Evolutionary conservation across 1,284 basidiomycete genomes (phyloP), one percentile per base, ranked within the genome.

Genomic region (Pholiota adiposa): DNA sequence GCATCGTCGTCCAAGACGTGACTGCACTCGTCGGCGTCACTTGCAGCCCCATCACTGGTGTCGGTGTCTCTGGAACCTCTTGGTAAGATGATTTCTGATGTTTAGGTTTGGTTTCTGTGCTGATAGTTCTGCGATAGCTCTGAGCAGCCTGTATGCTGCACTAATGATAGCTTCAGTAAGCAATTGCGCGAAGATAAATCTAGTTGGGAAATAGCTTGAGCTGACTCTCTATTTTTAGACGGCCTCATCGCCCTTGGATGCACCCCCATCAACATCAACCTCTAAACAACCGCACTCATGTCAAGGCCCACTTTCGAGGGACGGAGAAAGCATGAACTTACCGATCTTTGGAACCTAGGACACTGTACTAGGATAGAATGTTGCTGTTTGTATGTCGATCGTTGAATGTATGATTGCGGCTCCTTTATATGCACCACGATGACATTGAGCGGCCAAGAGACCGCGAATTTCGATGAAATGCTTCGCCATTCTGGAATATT

Each of bases 141-240:
- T 58, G 63, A 67, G 27, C 66, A 70, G 46, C 54, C 70, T 27
- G 71, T 71, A 36, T 74, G 73, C 65, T 74, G 72, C 64, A 50
- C 63, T 19, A 59, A 70, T 61, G 73, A 73, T 51, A 62, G 56
- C 21, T 70, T 70, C 59, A 57, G 64, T 68, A n/a, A 58, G 65
- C 18, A 11, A 43, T 18, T 31, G 21, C n/a, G 4, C 18, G 14
- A 48, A 25, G 8, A 3, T 16, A 41, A 14, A n/a, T 29, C 48
- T 50, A 5, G 41, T 3, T 6, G 21, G 1, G 18, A 23, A 9
- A 7, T 33, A 6, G 12, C 31, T 44, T 23, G 9, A 36, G 14
- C 8, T 48, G 27, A 4, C 9, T 43, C 54, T 54, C 52, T n/a
- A n/a, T n/a, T n/a, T n/a, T 29, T 46, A 70, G 67, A 62, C 44